A percentile compares a stretch with the other conserved stretches of the same genome.
phyloP scores from a whole-genome alignment of 352 stramenopile genomes.

The Globisporangium rhizosaccharum region DNA sequence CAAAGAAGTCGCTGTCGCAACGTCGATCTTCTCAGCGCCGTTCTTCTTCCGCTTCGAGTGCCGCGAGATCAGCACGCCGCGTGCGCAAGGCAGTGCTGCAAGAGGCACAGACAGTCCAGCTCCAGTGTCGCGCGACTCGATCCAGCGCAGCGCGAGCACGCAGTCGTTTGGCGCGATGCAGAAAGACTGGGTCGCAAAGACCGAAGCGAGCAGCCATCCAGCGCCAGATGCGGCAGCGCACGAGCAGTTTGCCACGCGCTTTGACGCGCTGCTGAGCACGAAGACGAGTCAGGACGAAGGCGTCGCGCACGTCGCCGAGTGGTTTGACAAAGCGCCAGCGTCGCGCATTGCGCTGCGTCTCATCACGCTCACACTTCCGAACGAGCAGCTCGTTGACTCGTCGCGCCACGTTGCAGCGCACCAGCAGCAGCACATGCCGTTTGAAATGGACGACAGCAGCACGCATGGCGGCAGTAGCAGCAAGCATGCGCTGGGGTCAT shows the following conservation, averaged over 20 bases:
- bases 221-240: constrained; percentile 21
- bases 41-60: constrained; percentile 87
- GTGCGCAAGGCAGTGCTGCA: constrained; percentile 4
- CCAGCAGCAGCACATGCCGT: constrained; percentile 32
- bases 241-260: constrained; percentile 30
- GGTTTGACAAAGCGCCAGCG: constrained; percentile 29
- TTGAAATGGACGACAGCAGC: constrained; percentile 49
- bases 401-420: constrained; percentile 16
- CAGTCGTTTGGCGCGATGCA: constrained; percentile 46
- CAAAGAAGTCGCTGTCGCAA: constrained; percentile 78
- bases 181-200: constrained; percentile 6
- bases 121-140: constrained; percentile 4
- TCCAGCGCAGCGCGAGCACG: constrained; percentile 39
- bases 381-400: constrained; percentile 57
- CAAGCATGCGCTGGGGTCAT: background rate
- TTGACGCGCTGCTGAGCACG: constrained; percentile 29
- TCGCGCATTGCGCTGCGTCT: constrained; percentile 63
- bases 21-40: constrained; percentile 74
- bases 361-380: constrained; percentile 72
- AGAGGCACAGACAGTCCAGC: background rate
- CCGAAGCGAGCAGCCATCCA: constrained; percentile 14
- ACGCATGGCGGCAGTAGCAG: constrained; percentile 13
- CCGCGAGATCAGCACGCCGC: constrained; percentile 38
- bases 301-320: constrained; percentile 53
- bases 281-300: constrained; percentile 12